Base-by-base conservation (phyloP, 2,329 filamentous ascomycete species). In the Arthroderma sp. region DNA sequence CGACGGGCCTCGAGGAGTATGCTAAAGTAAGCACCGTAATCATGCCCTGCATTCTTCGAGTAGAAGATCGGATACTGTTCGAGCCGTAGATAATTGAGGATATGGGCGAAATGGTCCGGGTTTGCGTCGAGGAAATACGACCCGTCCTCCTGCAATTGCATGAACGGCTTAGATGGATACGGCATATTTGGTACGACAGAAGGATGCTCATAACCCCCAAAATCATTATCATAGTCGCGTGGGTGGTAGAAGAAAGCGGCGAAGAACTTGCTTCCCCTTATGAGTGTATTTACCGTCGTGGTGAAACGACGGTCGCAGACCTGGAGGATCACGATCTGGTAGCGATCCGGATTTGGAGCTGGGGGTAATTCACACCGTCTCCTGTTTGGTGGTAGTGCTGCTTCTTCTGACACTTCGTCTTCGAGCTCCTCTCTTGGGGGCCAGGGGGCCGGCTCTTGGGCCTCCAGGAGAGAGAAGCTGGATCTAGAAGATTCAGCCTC, bases 1-100 rank as follows among this genome's bases (percentile, higher is more conserved):
- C 29, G 29, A 5, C 40, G 27, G 10, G 43, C 36, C 34, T 45
- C 43, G 4, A 29, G 11, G 5, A 33, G 37, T 4, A 45, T 36
- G 5, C 28, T 9, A 9, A 15, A n/a, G 29, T 45, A 45, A 4
- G 40, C 22, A 10, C 22, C 11, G 38, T 45, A 45, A 29, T 45
- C 36, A 40, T 45, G 43, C 6, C 43, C 36, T 5, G 8, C 10
- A 22, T 3, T 29, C 10, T 31, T n/a, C 15, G 11, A 38, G 36
- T 29, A 45, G 15, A 34, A n/a, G 6, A 45, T 10, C 9, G 43
- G 36, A 27, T 22, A 40, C 4, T 10, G 10, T 3, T 29, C 29
- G 4, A n/a, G 15, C n/a, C 43, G 43, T n/a, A 45, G 28, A 22
- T 40, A 45, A 22, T 45, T 11, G 10, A 45, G 22, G 30, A 45